phyloP scores from a whole-genome alignment of 345 rosid genomes.

The Syzygium jambos region DNA sequence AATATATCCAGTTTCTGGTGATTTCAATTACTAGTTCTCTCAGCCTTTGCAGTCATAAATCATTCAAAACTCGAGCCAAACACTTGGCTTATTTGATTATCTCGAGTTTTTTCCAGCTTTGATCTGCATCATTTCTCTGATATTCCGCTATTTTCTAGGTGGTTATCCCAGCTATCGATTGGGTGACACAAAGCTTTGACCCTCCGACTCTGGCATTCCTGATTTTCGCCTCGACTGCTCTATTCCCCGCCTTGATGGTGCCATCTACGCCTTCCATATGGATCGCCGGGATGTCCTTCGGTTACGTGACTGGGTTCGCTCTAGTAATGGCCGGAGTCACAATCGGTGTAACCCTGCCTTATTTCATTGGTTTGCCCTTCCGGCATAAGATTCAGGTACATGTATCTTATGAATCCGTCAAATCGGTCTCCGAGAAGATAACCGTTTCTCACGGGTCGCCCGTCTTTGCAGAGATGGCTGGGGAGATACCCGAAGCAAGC shows the following conservation, averaged over 20 bases:
- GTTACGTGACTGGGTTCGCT: constrained; percentile 19
- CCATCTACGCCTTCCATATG: constrained; percentile 37
- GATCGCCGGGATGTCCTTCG: constrained; percentile 31
- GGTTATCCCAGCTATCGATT: constrained; percentile 13
- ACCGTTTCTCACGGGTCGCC: background rate
- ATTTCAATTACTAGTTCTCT: background rate
- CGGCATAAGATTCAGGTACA: constrained; percentile 12
- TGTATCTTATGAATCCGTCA: background rate
- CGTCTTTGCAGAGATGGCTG: constrained; percentile 11
- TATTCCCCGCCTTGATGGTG: constrained; percentile 18
- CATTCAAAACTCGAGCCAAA: background rate
- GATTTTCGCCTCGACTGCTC: constrained; percentile 12
- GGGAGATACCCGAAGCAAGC: constrained; percentile 23
- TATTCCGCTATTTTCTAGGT: constrained; percentile 1
- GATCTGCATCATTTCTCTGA: background rate
- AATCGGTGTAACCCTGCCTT: constrained; percentile 24
- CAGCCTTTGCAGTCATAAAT: background rate
- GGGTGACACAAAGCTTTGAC: constrained; percentile 18
- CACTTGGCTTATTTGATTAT: background rate
- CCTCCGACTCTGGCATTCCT: constrained; percentile 3
- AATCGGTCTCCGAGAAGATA: background rate
- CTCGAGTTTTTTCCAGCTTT: background rate
- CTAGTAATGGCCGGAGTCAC: constrained; percentile 14
- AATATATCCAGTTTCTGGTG: background rate
- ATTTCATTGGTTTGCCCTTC: constrained; percentile 22